phyloP scores from a whole-genome alignment of 257 asterid genomes.

The Solanum stenotomum region DNA sequence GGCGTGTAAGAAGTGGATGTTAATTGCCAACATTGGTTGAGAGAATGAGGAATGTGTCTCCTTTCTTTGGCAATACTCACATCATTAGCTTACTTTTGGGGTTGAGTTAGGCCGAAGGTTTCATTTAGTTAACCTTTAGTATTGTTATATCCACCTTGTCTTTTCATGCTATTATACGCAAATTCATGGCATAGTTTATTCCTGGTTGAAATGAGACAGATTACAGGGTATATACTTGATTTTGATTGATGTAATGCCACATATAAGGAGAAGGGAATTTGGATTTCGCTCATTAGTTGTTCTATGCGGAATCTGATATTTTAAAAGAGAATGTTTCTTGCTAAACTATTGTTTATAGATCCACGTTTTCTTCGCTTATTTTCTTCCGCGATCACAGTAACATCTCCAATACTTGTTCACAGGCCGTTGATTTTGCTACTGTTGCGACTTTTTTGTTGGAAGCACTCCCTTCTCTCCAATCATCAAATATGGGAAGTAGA shows the following conservation, averaged over 20 bases:
- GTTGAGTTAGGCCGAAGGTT: neutral
- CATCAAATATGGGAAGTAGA: slow-evolving; percentile 45
- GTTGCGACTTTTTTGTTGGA: slow-evolving; percentile 70
- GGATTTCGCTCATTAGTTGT: neutral
- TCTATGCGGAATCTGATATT: neutral
- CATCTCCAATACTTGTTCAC: slow-evolving; percentile 1
- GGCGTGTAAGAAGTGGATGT: neutral
- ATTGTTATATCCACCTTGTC: neutral
- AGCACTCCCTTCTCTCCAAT: slow-evolving; percentile 61
- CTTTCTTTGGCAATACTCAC: neutral
- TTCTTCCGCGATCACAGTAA: neutral
- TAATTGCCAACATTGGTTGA: neutral
- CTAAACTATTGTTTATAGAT: neutral
- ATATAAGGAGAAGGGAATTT: neutral
- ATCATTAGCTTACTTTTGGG: neutral
- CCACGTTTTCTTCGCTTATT: neutral
- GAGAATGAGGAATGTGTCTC: neutral
- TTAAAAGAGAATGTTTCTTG: neutral
- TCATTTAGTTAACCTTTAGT: neutral
- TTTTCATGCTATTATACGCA: neutral
- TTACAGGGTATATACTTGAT: neutral
- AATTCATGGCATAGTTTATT: neutral
- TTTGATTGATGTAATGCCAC: neutral
- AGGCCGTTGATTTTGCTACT: slow-evolving; percentile 83
- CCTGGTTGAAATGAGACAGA: neutral